A percentile compares a stretch with the other conserved stretches of the same genome.
phyloP scores from a whole-genome alignment of 352 stramenopile genomes.

The Pythium myriotylum region DNA sequence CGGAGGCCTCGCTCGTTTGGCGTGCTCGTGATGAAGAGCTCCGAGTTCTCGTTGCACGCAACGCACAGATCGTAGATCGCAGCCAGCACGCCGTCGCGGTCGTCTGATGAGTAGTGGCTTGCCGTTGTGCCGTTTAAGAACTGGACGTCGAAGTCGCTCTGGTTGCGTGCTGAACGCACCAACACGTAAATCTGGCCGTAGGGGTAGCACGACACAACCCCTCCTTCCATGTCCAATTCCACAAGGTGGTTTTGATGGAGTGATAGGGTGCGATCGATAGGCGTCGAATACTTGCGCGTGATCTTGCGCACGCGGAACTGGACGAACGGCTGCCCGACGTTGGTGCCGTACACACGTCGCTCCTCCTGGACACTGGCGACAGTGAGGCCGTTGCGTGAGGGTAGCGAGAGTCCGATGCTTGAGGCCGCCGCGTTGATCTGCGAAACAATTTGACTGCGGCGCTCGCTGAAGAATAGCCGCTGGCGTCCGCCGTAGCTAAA shows the following conservation, averaged over 20 bases:
- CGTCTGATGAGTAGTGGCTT: conserved; percentile 56
- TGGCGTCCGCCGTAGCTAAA: conserved; percentile 69
- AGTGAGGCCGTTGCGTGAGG: conserved; percentile 39
- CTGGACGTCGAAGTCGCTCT: conserved; percentile 75
- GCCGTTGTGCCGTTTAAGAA: conserved; percentile 59
- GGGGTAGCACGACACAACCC: conserved; percentile 59
- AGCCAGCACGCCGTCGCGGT: conserved; percentile 76
- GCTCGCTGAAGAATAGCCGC: conserved; percentile 73
- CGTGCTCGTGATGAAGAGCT: conserved; percentile 70
- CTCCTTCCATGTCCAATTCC: conserved; percentile 54
- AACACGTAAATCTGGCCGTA: conserved; percentile 77
- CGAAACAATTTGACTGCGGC: conserved; percentile 51
- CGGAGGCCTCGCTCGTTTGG: conserved; percentile 73
- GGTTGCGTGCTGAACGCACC: conserved; percentile 45
- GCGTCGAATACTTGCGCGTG: conserved; percentile 61
- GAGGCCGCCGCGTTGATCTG: conserved; percentile 59
- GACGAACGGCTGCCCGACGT: conserved; percentile 60
- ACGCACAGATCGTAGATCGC: conserved; percentile 81
- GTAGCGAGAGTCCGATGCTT: conserved; percentile 60
- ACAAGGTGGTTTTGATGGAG: conserved; percentile 73
- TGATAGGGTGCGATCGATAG: conserved; percentile 56
- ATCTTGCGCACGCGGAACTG: conserved; percentile 73
- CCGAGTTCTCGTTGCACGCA: conserved; percentile 72
- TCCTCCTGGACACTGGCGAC: conserved; percentile 50
- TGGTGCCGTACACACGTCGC: conserved; percentile 43